Conservation (phyloP, 768 basidiomycete species). For the Termitomyces sp. region DNA sequence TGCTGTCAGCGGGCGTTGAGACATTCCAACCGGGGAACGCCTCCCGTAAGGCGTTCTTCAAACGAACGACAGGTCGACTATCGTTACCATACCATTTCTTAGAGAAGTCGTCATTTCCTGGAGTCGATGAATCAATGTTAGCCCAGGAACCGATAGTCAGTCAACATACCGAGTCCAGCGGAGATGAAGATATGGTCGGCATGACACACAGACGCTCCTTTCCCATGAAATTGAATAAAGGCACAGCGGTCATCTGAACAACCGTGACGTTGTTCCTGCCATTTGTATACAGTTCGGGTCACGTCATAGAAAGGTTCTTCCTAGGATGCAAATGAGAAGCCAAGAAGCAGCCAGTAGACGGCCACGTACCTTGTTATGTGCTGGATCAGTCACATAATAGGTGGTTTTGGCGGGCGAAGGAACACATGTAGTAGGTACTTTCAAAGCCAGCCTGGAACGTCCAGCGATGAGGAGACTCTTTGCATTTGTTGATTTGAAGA, state of each 20-base stretch:
- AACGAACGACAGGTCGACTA: conserved; percentile 30
- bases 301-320: conserved; percentile 41
- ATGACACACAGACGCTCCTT: conserved; percentile 30
- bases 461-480: conserved; percentile 39
- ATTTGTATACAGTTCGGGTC: conserved; percentile 28
- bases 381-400: conserved; percentile 41
- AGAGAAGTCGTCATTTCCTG: conserved; percentile 19
- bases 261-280: conserved; percentile 32
- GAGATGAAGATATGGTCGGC: conserved; percentile 40
- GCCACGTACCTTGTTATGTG: conserved; percentile 36
- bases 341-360: too few relatives aligned
- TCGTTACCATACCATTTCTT: conserved; percentile 32
- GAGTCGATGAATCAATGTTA: background rate
- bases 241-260: conserved; percentile 35
- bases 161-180: conserved; percentile 34
- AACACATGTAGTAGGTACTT: conserved; percentile 27
- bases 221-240: conserved; percentile 45
- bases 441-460: conserved; percentile 29
- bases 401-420: conserved; percentile 9
- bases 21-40: conserved; percentile 31
- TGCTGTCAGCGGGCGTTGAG: conserved; percentile 35
- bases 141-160: too few relatives aligned
- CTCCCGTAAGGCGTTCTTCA: conserved; percentile 23
- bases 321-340: conserved; percentile 16
- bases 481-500: conserved; percentile 33